Base-by-base conservation (phyloP, 441 rosid genomes). In the Gossypium gossypioides region DNA sequence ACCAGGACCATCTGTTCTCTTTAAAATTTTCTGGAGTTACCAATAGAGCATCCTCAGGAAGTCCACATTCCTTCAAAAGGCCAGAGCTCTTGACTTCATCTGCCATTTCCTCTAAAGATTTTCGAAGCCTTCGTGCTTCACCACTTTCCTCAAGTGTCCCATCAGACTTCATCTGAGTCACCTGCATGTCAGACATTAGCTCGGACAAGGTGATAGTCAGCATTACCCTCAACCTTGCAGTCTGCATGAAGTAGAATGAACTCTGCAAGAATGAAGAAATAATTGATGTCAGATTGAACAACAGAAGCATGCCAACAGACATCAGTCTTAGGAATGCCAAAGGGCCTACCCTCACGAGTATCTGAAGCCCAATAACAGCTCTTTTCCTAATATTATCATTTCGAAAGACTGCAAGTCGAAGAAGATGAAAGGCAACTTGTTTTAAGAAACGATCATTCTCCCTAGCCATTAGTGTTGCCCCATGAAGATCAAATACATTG, bases 401-500 rank as follows among this genome's bases (percentile, higher is more conserved):
- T 76, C 97, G 89, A 83, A 93, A 96, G 82, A 96, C 96, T 46
- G 86, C 93, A 77, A 93, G 95, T 62, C 98, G 87, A 77, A 93
- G 97, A 76, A 93, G 97, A 83, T 93, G 97, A 79, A 94, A 91
- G 72, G 98, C 96, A 65, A 89, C 89, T 83, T 96, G 99, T 86
- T 96, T 96, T 78, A 96, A 80, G 88, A 96, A 96, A 42, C 99
- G 96, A 78, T 96, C 99, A 69, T 96, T 96, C 83, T 96, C 99
- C 89, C 99, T 91, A 50, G 99, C 93, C 93, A 96, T 91, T 63
- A 96, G 83, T 55, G 92, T 96, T 69, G 96, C 96, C 71, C 99
- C 99, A 81, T 96, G 99, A 75, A 93, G 96, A 84, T 91, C 96
- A 81, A 91, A 88, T 69, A 91, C 85, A 76, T 74, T 75, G 85